Evolutionary conservation across 768 basidiomycete species (phyloP), one percentile per base, ranked within the genome.

Genomic region (Pilatotrama ljubarskyi): DNA sequence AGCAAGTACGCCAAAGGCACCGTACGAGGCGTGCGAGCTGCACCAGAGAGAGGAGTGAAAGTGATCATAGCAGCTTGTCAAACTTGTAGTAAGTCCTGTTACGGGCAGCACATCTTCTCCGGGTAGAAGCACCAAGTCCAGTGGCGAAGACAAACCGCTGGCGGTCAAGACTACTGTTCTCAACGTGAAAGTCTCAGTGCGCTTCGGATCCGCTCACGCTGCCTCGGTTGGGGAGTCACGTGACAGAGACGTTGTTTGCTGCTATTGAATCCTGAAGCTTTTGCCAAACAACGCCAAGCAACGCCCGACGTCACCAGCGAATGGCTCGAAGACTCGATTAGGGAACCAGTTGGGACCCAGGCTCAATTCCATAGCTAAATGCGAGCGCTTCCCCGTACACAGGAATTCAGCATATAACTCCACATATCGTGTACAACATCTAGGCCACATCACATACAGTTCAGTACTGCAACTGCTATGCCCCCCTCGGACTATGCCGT

Each of bases 41-140:
- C 85, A 24, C 93, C 93, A 37, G 93, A 89, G 44, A 98, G 78
- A 1, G 96, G 91, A 9, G 90, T 95, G 72, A 98, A 93, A 25
- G 93, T 95, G 78, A 98, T 95, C 94, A 97, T 96, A 17, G 29
- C 20, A 18, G 37, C 1, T 9, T 2, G 24, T 9, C 37, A 18
- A 5, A 6, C n/a, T n/a, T 18, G 24, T 20, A 11, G 13, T 22
- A 22, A 26, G 9, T n/a, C 17, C 11, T 15, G 3, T 38, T 18
- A 10, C 47, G 15, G n/a, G 15, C 44, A 55, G 54, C 35, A 37
- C 44, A 55, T 46, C 10, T 2, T 11, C 14, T 42, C 10, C 22
- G 13, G 17, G 15, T 2, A 35, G 17, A 38, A 13, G 1, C 2
- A 1, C 24, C 18, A 50, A 20, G 5, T 40, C 14, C n/a, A 40